A percentile compares a stretch with the other conserved stretches of the same genome.
These are phyloP conservation scores for Hemisphaericaspora nanyangensis DNA, from an alignment of 805 yeast species.

Conservation along the genomic window DNA sequence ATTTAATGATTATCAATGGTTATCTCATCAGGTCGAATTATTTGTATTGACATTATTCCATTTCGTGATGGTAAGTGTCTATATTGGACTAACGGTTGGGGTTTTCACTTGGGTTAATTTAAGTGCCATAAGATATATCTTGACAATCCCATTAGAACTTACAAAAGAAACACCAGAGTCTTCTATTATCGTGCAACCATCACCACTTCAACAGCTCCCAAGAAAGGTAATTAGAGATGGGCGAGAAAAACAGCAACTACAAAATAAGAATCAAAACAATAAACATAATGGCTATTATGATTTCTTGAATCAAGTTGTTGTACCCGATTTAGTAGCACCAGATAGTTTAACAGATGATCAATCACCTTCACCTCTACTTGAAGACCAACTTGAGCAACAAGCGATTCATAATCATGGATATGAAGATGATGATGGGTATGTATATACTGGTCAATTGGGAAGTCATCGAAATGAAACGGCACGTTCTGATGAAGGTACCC, in stretches of 20 bases:
- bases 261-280: not conserved
- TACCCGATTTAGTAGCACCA: not conserved
- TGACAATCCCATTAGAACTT: constrained; percentile 1
- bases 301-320: constrained; percentile 5
- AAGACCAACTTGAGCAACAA: not conserved
- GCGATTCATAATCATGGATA: not conserved
- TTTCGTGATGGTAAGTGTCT: constrained; percentile 9
- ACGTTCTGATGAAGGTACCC: not conserved
- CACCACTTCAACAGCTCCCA: not conserved
- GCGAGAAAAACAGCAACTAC: not conserved
- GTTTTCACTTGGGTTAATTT: constrained; percentile 7
- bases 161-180: not conserved
- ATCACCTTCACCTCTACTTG: not conserved
- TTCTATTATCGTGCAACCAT: not conserved
- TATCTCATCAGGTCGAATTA: constrained; percentile 7
- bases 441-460: constrained; percentile 4
- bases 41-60: constrained; percentile 8
- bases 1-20: constrained; percentile 5
- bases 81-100: constrained; percentile 10
- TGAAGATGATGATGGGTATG: constrained; percentile 13
- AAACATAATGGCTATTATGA: not conserved
- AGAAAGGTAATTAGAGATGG: not conserved
- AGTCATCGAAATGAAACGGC: not conserved
- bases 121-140: constrained; percentile 6
- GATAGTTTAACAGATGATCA: not conserved